These are phyloP conservation scores for Solanum lignicaule DNA, from an alignment of 257 asterid species.

Conservation along the genomic window DNA sequence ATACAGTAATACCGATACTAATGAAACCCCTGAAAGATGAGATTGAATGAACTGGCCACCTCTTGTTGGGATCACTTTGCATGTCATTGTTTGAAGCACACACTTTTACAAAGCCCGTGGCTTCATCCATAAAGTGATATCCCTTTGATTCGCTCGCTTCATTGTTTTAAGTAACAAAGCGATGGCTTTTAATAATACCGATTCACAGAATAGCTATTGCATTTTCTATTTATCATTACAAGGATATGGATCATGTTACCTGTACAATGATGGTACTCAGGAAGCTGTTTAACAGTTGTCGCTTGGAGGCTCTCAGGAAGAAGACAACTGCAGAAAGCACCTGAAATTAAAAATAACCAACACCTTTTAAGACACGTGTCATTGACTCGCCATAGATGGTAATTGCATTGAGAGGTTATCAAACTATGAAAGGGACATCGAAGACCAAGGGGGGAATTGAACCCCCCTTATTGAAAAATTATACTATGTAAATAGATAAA, in stretches of 20 bases:
- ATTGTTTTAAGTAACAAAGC: background rate
- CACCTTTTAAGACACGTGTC: background rate
- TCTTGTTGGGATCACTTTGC: background rate
- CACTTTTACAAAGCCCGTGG: background rate
- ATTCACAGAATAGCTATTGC: background rate
- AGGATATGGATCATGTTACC: slow-evolving; percentile 13
- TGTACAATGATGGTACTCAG: slow-evolving; percentile 32
- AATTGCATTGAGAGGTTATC: background rate
- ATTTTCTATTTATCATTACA: background rate
- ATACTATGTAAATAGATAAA: background rate
- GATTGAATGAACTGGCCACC: background rate
- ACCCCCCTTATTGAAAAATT: background rate
- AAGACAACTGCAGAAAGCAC: slow-evolving; percentile 48
- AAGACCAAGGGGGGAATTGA: background rate
- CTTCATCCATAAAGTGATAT: background rate
- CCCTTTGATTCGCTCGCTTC: background rate
- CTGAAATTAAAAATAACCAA: slow-evolving; percentile 9
- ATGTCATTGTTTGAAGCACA: background rate
- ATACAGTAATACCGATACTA: background rate
- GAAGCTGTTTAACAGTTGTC: slow-evolving; percentile 41
- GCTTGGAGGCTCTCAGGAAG: slow-evolving; percentile 49
- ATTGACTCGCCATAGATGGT: background rate
- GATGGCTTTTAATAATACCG: background rate
- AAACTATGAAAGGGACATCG: background rate
- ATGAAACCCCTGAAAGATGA: background rate